Evolutionary conservation across 345 rosid species (phyloP).

Genomic region (Eutrema japonicum): DNA sequence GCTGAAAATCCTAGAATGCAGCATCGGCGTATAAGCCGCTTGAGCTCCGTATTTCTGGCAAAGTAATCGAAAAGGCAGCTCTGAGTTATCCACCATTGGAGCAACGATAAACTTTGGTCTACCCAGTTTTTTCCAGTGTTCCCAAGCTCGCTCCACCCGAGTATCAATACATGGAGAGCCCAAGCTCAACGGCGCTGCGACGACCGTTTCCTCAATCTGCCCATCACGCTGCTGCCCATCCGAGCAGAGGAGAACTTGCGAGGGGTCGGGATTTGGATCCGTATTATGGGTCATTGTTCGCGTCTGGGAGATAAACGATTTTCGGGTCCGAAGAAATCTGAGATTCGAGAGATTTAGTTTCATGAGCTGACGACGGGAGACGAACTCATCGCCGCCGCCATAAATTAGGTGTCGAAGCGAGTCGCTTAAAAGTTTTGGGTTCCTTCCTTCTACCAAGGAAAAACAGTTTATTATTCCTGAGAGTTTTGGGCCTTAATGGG

Average conservation of each 20-base stretch:
- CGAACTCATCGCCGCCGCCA: conserved; percentile 68
- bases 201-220: conserved; percentile 25
- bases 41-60: conserved; percentile 90
- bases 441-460: neutral
- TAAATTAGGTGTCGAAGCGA: conserved; percentile 33
- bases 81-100: conserved; percentile 99
- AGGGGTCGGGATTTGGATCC: conserved; percentile 32
- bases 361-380: conserved; percentile 56
- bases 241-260: conserved; percentile 46
- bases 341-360: conserved; percentile 41
- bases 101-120: conserved; percentile 82
- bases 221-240: conserved; percentile 23
- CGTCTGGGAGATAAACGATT: conserved; percentile 47
- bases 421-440: neutral
- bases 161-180: conserved; percentile 53
- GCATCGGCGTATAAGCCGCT: conserved; percentile 94
- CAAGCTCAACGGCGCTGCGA: conserved; percentile 19
- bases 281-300: conserved; percentile 41
- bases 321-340: conserved; percentile 26
- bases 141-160: conserved; percentile 75
- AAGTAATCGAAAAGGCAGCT: conserved; percentile 93
- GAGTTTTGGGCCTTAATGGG: conserved; percentile 31
- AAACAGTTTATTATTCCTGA: neutral
- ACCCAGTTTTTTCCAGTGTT: conserved; percentile 78
- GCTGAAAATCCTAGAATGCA: conserved; percentile 82